phyloP scores from a whole-genome alignment of 2,329 filamentous ascomycete species.

The Xylaria sp. region DNA sequence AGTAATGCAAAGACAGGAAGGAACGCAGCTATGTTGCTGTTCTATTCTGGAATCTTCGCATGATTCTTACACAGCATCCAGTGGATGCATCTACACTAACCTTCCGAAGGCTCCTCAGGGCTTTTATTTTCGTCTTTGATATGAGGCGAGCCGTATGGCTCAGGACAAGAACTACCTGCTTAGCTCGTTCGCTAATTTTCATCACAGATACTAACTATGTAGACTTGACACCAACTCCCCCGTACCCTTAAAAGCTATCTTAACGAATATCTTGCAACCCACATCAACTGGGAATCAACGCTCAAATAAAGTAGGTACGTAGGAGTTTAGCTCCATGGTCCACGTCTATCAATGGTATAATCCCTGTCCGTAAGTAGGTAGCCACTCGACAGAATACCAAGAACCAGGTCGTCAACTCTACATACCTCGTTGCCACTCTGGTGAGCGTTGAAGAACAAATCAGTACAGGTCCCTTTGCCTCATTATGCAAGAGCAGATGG shows the following conservation, averaged over 20 bases:
- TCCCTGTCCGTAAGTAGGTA: not conserved
- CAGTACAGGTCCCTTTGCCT: too few relatives aligned
- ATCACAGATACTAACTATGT: not conserved
- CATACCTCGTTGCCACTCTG: not conserved
- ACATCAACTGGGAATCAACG: not conserved
- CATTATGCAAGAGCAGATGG: too few relatives aligned
- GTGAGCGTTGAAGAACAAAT: too few relatives aligned
- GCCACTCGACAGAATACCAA: not conserved
- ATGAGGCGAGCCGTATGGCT: not conserved
- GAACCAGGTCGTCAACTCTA: not conserved
- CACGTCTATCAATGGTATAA: not conserved
- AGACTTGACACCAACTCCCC: too few relatives aligned
- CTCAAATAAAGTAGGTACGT: not conserved
- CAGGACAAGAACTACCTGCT: not conserved
- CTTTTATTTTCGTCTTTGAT: not conserved
- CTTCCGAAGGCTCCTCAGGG: not conserved
- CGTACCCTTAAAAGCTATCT: too few relatives aligned
- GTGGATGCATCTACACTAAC: slow-evolving; percentile 35
- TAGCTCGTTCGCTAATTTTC: not conserved
- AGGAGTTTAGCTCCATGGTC: not conserved
- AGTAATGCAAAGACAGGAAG: slow-evolving; percentile 45
- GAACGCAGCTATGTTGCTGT: slow-evolving; percentile 28
- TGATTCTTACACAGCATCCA: slow-evolving; percentile 39
- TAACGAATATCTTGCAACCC: not conserved
- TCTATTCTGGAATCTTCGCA: slow-evolving; percentile 41